Percentiles rank a stretch among this genome's conserved stretches.
Evolutionary conservation across 495 filamentous ascomycete species (phyloP).

Genomic region (Lophium mytilinum): DNA sequence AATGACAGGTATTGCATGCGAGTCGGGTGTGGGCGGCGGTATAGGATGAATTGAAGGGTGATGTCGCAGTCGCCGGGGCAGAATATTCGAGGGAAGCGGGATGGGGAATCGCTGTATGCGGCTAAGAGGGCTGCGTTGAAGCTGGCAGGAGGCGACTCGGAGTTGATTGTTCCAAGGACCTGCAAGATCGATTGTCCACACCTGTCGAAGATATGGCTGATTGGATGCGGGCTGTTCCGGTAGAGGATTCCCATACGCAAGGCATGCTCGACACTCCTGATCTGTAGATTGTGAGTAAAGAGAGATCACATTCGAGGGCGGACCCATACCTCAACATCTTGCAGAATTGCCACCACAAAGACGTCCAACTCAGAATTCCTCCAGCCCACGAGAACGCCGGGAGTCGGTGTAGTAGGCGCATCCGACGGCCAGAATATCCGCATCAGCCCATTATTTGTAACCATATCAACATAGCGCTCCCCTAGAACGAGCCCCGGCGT

Average conservation of each 20-base stretch:
- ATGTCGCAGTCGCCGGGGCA: slow-evolving; percentile 53
- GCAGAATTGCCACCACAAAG: slow-evolving; percentile 79
- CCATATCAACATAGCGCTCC: slow-evolving; percentile 75
- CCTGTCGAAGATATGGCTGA: slow-evolving; percentile 70
- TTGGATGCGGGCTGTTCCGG: slow-evolving; percentile 72
- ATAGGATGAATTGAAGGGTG: slow-evolving; percentile 81
- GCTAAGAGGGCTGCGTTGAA: slow-evolving; percentile 66
- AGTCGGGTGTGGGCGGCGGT: slow-evolving; percentile 73
- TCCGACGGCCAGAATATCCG: slow-evolving; percentile 97
- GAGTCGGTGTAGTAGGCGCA: slow-evolving; percentile 53
- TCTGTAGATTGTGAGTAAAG: slow-evolving; percentile 32
- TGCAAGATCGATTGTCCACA: slow-evolving; percentile 78
- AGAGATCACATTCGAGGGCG: background rate
- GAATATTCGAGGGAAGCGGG: slow-evolving; percentile 59
- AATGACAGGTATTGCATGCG: slow-evolving; percentile 97
- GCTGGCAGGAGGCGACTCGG: slow-evolving; percentile 38
- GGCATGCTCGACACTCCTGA: slow-evolving; percentile 75
- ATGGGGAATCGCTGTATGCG: slow-evolving; percentile 50
- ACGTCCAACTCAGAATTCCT: slow-evolving; percentile 85
- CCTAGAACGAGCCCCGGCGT: slow-evolving; percentile 87
- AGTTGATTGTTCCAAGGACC: slow-evolving; percentile 75
- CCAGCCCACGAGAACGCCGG: slow-evolving; percentile 91
- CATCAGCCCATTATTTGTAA: slow-evolving; percentile 77
- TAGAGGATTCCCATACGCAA: slow-evolving; percentile 76
- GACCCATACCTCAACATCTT: slow-evolving; percentile 74